Conservation (phyloP, 495 filamentous ascomycete genomes). For the Penicillium crystallinum region DNA sequence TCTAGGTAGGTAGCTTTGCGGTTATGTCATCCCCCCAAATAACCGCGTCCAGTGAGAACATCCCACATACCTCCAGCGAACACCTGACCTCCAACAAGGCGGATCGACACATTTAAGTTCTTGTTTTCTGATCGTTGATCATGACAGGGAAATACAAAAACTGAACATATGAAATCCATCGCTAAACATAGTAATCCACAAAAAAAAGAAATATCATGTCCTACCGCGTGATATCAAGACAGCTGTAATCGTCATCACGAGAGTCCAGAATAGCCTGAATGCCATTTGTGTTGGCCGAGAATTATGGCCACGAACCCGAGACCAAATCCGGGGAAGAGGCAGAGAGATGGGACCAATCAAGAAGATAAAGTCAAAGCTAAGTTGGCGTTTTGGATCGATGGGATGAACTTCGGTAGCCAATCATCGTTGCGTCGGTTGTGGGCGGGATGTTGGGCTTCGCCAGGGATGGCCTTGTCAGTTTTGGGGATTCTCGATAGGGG, state of each 20-base stretch:
- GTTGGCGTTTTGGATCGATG: neutral
- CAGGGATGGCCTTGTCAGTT: too few species aligned
- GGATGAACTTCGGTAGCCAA: neutral
- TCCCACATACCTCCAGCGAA: neutral
- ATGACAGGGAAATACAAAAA: neutral
- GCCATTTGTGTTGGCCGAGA: neutral
- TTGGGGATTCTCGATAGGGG: too few species aligned
- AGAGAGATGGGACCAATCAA: neutral
- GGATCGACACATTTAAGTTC: neutral
- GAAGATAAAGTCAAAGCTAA: neutral
- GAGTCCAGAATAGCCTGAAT: neutral
- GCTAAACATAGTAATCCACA: neutral
- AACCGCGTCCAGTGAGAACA: neutral
- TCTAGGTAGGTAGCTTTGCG: neutral
- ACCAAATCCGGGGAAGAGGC: neutral
- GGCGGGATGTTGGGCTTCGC: neutral
- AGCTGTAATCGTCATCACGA: neutral
- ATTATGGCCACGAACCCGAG: neutral
- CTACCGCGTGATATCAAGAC: neutral
- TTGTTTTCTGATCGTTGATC: neutral
- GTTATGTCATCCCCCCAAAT: too few species aligned
- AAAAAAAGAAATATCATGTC: too few species aligned
- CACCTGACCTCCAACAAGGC: constrained; percentile 1
- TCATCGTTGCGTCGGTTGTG: neutral
- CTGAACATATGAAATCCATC: neutral